Evolutionary conservation across 352 stramenopile genomes (phyloP).

Genomic region (Phytophthora cactorum): DNA sequence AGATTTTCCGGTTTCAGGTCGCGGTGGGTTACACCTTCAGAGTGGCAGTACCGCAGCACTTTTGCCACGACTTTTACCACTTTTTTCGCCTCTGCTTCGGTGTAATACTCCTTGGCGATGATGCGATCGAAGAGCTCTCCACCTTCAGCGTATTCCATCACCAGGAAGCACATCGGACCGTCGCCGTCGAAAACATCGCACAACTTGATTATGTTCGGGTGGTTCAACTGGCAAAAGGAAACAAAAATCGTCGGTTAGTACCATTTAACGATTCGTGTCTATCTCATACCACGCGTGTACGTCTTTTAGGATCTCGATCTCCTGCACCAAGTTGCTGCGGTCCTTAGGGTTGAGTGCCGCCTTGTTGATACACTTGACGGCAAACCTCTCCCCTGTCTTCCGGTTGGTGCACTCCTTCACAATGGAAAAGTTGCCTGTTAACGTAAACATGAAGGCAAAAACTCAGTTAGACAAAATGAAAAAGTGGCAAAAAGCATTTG

Average conservation of each 20-base stretch:
- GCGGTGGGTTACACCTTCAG: conserved; percentile 91
- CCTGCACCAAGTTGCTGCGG: conserved; percentile 74
- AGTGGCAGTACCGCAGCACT: conserved; percentile 89
- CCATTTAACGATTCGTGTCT: background rate
- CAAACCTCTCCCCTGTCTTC: conserved; percentile 58
- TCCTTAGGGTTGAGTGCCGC: conserved; percentile 80
- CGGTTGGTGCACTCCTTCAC: conserved; percentile 79
- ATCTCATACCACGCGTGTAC: conserved; percentile 14
- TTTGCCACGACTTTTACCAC: conserved; percentile 88
- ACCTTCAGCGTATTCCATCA: conserved; percentile 90
- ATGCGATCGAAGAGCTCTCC: conserved; percentile 95
- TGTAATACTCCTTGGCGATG: conserved; percentile 93
- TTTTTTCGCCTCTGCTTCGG: conserved; percentile 85
- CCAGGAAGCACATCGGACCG: conserved; percentile 79
- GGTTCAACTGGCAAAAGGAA: conserved; percentile 53
- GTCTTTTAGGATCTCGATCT: conserved; percentile 87
- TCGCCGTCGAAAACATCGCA: conserved; percentile 86
- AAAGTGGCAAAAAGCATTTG: background rate
- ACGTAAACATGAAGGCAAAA: background rate
- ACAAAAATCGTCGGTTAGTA: conserved; percentile 7
- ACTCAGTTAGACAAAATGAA: conserved; percentile 1
- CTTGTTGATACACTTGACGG: conserved; percentile 90
- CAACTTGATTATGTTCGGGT: conserved; percentile 91
- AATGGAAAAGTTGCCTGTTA: conserved; percentile 82
- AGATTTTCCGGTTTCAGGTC: conserved; percentile 98